Evolutionary conservation across 139 green algal species (phyloP), one percentile per base, ranked within the genome.

Genomic region (Spirogloea muscicola): DNA sequence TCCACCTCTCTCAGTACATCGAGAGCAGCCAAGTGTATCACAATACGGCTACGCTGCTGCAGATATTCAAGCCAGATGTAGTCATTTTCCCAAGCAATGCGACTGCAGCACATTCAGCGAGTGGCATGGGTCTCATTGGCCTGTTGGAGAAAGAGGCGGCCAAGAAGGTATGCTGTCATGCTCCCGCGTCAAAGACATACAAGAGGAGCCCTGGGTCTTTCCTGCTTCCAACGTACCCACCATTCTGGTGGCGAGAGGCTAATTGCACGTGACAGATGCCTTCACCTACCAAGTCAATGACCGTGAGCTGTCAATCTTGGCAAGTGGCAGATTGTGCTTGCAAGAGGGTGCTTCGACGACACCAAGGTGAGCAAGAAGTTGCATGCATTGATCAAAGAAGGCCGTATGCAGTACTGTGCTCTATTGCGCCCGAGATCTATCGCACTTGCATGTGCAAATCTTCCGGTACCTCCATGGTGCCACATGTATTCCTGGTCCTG

Each of bases 21-120:
- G 69, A 77, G 34, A 77, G 59, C 69, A 77, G 69, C 69, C 64
- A 39, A 21, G 44, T 59, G 18, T 77, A 77, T 77, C 69, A 77
- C 25, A 72, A 72, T 62, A 77, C 69, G 21, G 44, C 46, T 6
- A 73, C 69, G 3, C 27, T 77, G 21, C 36, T 77, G 31, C 69
- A 77, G 25, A 76, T 64, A 37, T 77, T 62, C 25, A 38, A 52
- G 7, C 69, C 69, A 34, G 25, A 39, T 63, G 61, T 42, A 42
- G 76, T 77, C 41, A 77, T 77, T 13, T 37, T 73, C 27, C 34
- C 61, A 55, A 25, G 38, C 10, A 77, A 49, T n/a, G 58, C 64
- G 16, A 27, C 48, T 3, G 69, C 64, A 16, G 25, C 38, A 63
- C 60, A 27, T 9, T n/a, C n/a, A n/a, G n/a, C n/a, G n/a, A n/a